These are phyloP conservation scores for Odonthalia washingtoniensis DNA, from an alignment of 31 red algal genomes.

Conservation along the genomic window DNA sequence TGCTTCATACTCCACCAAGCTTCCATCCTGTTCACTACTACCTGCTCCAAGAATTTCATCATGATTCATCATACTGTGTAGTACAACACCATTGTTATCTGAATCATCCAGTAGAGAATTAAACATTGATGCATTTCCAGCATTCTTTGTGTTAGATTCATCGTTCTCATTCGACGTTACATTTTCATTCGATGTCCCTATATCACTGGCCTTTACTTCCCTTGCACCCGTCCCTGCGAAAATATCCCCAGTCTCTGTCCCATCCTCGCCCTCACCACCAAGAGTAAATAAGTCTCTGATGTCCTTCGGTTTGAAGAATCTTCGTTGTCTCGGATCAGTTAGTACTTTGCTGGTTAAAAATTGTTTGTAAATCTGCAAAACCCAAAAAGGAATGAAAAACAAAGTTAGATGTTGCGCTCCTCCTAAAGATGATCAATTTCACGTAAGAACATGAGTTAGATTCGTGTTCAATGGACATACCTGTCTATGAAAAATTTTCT, in stretches of 20 bases:
- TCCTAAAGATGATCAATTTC: neutral
- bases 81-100: conserved; percentile 22
- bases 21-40: conserved; percentile 60
- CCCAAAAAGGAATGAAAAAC: neutral
- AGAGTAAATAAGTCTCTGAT: conserved; percentile 94
- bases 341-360: conserved; percentile 97
- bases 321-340: conserved; percentile 88
- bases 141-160: conserved; percentile 20
- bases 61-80: conserved; percentile 95
- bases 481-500: conserved; percentile 98
- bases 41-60: conserved; percentile 83
- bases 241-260: conserved; percentile 97
- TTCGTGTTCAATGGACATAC: conserved; percentile 26
- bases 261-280: conserved; percentile 77
- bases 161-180: neutral
- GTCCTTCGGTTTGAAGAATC: conserved; percentile 95
- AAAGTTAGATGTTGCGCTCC: too few species aligned
- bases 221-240: conserved; percentile 84
- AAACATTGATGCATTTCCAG: conserved; percentile 74
- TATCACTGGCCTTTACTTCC: conserved; percentile 48
- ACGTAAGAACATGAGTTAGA: neutral
- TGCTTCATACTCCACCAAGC: conserved; percentile 87
- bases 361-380: conserved; percentile 88
- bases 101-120: conserved; percentile 71
- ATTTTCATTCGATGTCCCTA: neutral